Evolutionary conservation across 768 basidiomycete species (phyloP).

Genomic region (Phanerochaete sordida): DNA sequence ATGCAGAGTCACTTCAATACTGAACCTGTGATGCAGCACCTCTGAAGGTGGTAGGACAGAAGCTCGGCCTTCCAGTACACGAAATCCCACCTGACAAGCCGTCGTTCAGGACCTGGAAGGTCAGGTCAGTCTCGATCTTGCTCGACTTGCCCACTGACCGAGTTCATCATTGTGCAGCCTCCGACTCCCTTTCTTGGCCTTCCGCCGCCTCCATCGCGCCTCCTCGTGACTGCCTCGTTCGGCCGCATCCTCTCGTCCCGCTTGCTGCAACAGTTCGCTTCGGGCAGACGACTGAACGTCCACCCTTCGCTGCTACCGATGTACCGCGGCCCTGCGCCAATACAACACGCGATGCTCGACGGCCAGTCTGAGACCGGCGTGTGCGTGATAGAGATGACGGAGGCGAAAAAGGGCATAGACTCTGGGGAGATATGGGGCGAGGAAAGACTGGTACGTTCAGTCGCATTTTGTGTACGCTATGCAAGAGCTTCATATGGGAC

Average conservation of each 20-base stretch:
- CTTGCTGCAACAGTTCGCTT: slow-evolving; percentile 60
- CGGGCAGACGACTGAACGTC: slow-evolving; percentile 68
- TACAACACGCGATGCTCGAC: slow-evolving; percentile 77
- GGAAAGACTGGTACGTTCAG: slow-evolving; percentile 45
- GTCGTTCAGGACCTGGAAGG: slow-evolving; percentile 66
- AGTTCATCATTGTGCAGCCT: slow-evolving; percentile 31
- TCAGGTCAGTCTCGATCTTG: slow-evolving; percentile 21
- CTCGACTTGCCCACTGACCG: slow-evolving; percentile 1
- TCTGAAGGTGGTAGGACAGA: slow-evolving; percentile 55
- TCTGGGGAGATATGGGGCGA: slow-evolving; percentile 68
- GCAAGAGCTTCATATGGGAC: neutral
- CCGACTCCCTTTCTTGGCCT: slow-evolving; percentile 34
- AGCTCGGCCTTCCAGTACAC: slow-evolving; percentile 50
- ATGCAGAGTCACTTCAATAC: neutral
- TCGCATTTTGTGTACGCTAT: neutral
- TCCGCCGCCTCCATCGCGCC: slow-evolving; percentile 36
- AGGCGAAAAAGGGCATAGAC: slow-evolving; percentile 70
- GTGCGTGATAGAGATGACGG: slow-evolving; percentile 74
- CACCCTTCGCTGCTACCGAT: slow-evolving; percentile 86
- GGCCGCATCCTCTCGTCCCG: slow-evolving; percentile 74
- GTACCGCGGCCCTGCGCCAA: slow-evolving; percentile 89
- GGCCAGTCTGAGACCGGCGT: slow-evolving; percentile 72
- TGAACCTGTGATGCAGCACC: slow-evolving; percentile 49
- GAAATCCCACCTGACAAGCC: slow-evolving; percentile 56
- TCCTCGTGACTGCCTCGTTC: slow-evolving; percentile 88